Evolutionary conservation across 345 rosid genomes (phyloP).

Genomic region (Laguncularia racemosa): DNA sequence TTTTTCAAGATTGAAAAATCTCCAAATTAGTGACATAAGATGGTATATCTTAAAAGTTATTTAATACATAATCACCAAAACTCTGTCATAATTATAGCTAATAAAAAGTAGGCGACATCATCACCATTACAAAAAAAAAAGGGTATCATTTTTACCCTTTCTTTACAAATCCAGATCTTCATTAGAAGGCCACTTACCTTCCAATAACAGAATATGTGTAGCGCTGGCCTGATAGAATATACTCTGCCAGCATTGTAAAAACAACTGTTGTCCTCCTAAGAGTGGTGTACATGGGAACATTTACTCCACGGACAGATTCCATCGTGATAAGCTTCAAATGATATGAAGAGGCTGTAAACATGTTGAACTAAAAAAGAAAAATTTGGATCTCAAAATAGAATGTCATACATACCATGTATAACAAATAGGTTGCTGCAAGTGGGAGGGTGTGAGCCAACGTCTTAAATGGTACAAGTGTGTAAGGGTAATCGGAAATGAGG

Average conservation of each 20-base stretch:
- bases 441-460: constrained; percentile 73
- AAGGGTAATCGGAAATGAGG: constrained; percentile 31
- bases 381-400: neutral
- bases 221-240: constrained; percentile 68
- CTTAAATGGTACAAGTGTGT: constrained; percentile 52
- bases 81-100: too few species aligned
- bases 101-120: neutral
- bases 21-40: too few species aligned
- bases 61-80: too few species aligned
- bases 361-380: neutral
- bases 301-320: constrained; percentile 96
- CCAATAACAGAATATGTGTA: constrained; percentile 66
- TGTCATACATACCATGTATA: constrained; percentile 69
- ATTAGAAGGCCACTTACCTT: constrained; percentile 40
- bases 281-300: constrained; percentile 99
- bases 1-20: too few species aligned
- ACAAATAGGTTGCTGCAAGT: constrained; percentile 67
- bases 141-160: neutral
- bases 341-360: constrained; percentile 11
- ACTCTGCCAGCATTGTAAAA: constrained; percentile 90
- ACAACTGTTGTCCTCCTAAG: constrained; percentile 93
- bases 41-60: too few species aligned
- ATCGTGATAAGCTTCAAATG: constrained; percentile 73
- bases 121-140: neutral
- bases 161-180: neutral